Conservation (phyloP, 1,284 basidiomycete species). For the Xerocomus minutiporus region DNA sequence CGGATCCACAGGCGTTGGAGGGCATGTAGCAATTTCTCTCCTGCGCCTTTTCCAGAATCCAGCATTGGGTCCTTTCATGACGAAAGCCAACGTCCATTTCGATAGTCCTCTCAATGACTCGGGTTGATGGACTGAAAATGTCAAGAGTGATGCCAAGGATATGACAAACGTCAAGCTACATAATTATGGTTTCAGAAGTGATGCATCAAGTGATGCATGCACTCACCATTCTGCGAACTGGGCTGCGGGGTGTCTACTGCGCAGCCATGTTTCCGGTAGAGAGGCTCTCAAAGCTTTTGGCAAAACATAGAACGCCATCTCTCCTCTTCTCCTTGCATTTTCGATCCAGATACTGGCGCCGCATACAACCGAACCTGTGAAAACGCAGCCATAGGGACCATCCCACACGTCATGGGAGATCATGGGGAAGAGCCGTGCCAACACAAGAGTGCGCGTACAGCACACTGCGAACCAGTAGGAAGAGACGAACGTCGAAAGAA, state of each 20-base stretch:
- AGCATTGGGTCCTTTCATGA: slow-evolving; percentile 54
- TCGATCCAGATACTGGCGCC: slow-evolving; percentile 75
- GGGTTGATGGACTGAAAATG: slow-evolving; percentile 55
- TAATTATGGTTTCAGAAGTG: slow-evolving; percentile 6
- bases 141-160: slow-evolving; percentile 62
- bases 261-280: slow-evolving; percentile 51
- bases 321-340: slow-evolving; percentile 60
- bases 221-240: slow-evolving; percentile 51
- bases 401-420: slow-evolving; percentile 75
- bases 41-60: slow-evolving; percentile 45
- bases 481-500: slow-evolving; percentile 67
- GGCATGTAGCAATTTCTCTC: slow-evolving; percentile 25
- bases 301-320: slow-evolving; percentile 74
- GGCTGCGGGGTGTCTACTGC: slow-evolving; percentile 37
- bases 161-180: slow-evolving; percentile 49
- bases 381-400: slow-evolving; percentile 61
- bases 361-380: slow-evolving; percentile 66
- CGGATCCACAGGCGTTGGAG: slow-evolving; percentile 18
- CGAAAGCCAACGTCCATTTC: slow-evolving; percentile 61
- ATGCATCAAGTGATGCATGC: slow-evolving; percentile 5
- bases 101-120: slow-evolving; percentile 66
- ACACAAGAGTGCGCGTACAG: slow-evolving; percentile 55
- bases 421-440: slow-evolving; percentile 58
- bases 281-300: slow-evolving; percentile 62
- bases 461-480: slow-evolving; percentile 68